Conservation (phyloP, 2,329 filamentous ascomycete species). For the Bipolaris zeicola region DNA sequence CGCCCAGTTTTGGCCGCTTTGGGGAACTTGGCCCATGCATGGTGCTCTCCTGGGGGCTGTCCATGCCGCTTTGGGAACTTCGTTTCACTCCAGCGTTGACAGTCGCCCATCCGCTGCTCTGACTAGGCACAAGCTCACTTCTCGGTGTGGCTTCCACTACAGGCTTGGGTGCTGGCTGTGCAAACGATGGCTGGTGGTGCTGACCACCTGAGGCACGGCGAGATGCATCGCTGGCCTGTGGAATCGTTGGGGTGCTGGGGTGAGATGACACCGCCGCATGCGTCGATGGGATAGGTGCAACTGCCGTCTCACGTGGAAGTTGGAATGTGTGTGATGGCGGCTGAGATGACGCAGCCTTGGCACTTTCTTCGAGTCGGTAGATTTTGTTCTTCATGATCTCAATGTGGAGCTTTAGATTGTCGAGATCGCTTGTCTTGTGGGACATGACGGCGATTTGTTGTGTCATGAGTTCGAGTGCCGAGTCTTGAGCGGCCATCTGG, state of each 20-base stretch:
- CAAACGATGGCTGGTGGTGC: conserved; percentile 8
- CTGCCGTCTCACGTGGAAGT: conserved; percentile 10
- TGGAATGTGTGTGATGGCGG: conserved; percentile 15
- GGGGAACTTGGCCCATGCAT: conserved; percentile 47
- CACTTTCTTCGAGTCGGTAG: conserved; percentile 45
- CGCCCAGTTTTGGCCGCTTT: conserved; percentile 53
- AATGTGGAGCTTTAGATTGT: conserved; percentile 54
- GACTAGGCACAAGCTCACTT: conserved; percentile 21
- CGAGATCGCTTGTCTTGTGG: conserved; percentile 54
- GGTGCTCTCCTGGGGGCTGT: conserved; percentile 33
- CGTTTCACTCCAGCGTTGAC: conserved; percentile 53
- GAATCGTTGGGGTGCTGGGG: not conserved
- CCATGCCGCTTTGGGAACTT: conserved; percentile 42
- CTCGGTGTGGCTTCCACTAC: conserved; percentile 29
- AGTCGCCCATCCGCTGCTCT: conserved; percentile 50
- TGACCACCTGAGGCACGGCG: conserved; percentile 3
- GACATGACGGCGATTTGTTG: conserved; percentile 49
- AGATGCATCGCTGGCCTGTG: not conserved
- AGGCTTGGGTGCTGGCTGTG: conserved; percentile 1
- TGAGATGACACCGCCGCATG: not conserved
- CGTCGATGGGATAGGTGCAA: not conserved
- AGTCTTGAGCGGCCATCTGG: conserved; percentile 35
- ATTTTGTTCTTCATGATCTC: conserved; percentile 57
- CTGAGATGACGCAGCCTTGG: conserved; percentile 12
- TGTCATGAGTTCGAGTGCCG: conserved; percentile 54